phyloP scores from a whole-genome alignment of 768 basidiomycete genomes.

The Termitomyces sp. region DNA sequence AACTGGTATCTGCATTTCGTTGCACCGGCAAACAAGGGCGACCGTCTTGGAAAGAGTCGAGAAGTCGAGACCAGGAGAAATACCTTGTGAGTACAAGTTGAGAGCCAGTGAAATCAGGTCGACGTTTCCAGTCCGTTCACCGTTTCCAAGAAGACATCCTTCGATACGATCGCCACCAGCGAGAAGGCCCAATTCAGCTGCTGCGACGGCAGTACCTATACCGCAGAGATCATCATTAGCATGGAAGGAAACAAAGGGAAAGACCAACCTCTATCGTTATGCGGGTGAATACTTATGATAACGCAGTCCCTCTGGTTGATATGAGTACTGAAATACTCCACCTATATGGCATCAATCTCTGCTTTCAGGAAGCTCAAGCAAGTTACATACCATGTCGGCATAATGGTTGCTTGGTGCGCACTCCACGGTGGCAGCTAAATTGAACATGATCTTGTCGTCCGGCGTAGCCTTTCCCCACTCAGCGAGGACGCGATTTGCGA shows the following conservation, averaged over 20 bases:
- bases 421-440: no score
- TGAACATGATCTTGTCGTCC: constrained; percentile 72
- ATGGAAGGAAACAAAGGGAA: background rate
- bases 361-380: background rate
- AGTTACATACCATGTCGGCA: constrained; percentile 59
- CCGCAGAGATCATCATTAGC: background rate
- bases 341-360: constrained; percentile 28
- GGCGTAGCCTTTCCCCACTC: constrained; percentile 65
- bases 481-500: constrained; percentile 67
- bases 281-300: constrained; percentile 70
- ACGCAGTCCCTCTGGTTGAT: constrained; percentile 68
- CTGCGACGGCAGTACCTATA: constrained; percentile 68
- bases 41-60: constrained; percentile 66
- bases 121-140: constrained; percentile 83
- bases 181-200: no score
- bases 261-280: constrained; percentile 67
- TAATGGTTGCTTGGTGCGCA: constrained; percentile 81
- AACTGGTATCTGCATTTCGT: constrained; percentile 74
- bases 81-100: constrained; percentile 80
- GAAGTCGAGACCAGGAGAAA: constrained; percentile 72
- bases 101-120: constrained; percentile 79
- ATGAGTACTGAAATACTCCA: constrained; percentile 73
- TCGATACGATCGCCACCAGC: constrained; percentile 78
- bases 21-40: constrained; percentile 75
- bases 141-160: constrained; percentile 83